phyloP scores from a whole-genome alignment of 768 basidiomycete genomes.

The Candolleomyces aberdarensis region DNA sequence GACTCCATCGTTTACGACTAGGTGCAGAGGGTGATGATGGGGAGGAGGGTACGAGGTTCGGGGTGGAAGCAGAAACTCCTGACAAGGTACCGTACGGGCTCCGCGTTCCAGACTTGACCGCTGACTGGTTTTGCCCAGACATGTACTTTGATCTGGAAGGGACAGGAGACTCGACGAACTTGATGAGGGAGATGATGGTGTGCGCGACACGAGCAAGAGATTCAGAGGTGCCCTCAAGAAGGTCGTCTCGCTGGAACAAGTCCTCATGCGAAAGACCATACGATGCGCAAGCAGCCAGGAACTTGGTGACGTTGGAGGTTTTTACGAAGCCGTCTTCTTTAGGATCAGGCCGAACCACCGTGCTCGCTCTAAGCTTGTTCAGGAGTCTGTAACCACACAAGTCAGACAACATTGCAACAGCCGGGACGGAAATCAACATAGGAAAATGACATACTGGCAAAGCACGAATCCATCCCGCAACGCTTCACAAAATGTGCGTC shows the following conservation, averaged over 20 bases:
- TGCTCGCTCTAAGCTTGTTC: conserved; percentile 69
- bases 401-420: conserved; percentile 4
- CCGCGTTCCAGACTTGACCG: neutral
- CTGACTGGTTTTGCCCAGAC: conserved; percentile 35
- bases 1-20: conserved; percentile 46
- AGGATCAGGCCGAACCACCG: conserved; percentile 59
- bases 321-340: conserved; percentile 65
- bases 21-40: conserved; percentile 37
- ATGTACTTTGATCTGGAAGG: conserved; percentile 45
- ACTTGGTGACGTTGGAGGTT: conserved; percentile 72
- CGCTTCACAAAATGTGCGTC: conserved; percentile 69
- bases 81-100: conserved; percentile 23
- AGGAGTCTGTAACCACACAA: conserved; percentile 50
- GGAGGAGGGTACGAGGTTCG: conserved; percentile 45
- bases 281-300: conserved; percentile 70
- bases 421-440: conserved; percentile 3
- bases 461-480: conserved; percentile 82
- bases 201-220: conserved; percentile 68
- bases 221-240: conserved; percentile 58
- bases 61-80: conserved; percentile 57
- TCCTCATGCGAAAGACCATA: conserved; percentile 62
- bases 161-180: conserved; percentile 55
- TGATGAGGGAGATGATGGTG: conserved; percentile 68
- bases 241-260: conserved; percentile 65
- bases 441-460: conserved; percentile 70